A percentile compares a stretch with the other conserved stretches of the same genome.
phyloP scores from a whole-genome alignment of 805 yeast genomes.

The Naumovozyma dairenensis region DNA sequence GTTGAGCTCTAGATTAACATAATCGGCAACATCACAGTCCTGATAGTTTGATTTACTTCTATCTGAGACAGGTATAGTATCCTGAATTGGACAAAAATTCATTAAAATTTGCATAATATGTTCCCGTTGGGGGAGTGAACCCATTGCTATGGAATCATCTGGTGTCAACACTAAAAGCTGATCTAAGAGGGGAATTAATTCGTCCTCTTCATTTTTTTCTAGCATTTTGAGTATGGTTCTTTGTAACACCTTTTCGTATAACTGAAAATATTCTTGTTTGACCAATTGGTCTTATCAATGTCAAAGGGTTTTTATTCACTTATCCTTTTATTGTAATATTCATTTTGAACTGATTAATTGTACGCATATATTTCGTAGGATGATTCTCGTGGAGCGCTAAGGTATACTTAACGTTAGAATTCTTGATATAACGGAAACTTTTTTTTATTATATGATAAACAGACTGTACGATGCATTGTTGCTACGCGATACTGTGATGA shows the following conservation, averaged over 20 bases:
- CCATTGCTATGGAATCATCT: background rate
- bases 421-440: too few species aligned
- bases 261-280: background rate
- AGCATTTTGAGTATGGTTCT: background rate
- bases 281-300: background rate
- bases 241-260: background rate
- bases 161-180: background rate
- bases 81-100: background rate
- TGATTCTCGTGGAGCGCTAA: too few species aligned
- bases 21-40: conserved; percentile 11
- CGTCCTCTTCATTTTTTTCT: background rate
- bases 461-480: too few species aligned
- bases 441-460: too few species aligned
- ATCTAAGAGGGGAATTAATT: background rate
- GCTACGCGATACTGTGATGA: too few species aligned
- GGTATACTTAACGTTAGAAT: too few species aligned
- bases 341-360: too few species aligned
- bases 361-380: too few species aligned
- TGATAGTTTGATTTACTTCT: background rate
- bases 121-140: background rate
- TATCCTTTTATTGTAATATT: background rate
- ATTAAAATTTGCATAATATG: background rate
- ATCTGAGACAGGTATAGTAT: background rate
- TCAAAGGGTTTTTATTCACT: background rate
- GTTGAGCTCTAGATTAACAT: conserved; percentile 13